These are phyloP conservation scores for Recurvomyces mirabilis DNA, from an alignment of 495 filamentous ascomycete genomes.

Conservation along the genomic window DNA sequence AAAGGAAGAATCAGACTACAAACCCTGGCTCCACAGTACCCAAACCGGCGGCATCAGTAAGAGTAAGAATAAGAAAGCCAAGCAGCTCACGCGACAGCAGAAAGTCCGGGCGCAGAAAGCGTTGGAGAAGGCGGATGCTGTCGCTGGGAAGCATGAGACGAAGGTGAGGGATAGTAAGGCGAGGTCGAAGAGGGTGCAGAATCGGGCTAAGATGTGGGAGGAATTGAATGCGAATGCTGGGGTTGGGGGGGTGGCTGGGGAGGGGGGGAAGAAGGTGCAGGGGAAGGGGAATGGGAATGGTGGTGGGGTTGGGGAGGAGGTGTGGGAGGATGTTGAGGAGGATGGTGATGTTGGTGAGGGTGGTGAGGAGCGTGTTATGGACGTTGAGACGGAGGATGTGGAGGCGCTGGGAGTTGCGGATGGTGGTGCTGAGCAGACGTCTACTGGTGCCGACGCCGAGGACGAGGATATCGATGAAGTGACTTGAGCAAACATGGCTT, in stretches of 20 bases:
- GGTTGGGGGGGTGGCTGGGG: not conserved
- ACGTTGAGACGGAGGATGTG: slow-evolving; percentile 1
- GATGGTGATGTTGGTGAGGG: not conserved
- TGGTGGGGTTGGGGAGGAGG: no score
- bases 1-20: slow-evolving; percentile 44
- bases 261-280: not conserved
- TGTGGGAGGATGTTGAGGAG: not conserved
- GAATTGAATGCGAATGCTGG: slow-evolving; percentile 40
- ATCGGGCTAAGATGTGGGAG: slow-evolving; percentile 39
- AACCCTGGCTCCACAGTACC: slow-evolving; percentile 57
- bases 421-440: not conserved
- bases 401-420: no score
- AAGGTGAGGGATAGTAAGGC: slow-evolving; percentile 59
- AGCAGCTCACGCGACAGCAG: slow-evolving; percentile 51
- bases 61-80: slow-evolving; percentile 49
- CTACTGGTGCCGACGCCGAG: no score
- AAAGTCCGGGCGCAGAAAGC: slow-evolving; percentile 56
- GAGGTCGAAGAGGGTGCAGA: slow-evolving; percentile 48
- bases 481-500: no score
- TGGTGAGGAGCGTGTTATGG: slow-evolving; percentile 6
- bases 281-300: no score
- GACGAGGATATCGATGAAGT: no score
- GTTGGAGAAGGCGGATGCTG: slow-evolving; percentile 59
- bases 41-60: slow-evolving; percentile 52
- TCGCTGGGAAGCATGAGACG: slow-evolving; percentile 55